phyloP scores from a whole-genome alignment of 2,329 filamentous ascomycete genomes.

The Paramyrothecium roridum region DNA sequence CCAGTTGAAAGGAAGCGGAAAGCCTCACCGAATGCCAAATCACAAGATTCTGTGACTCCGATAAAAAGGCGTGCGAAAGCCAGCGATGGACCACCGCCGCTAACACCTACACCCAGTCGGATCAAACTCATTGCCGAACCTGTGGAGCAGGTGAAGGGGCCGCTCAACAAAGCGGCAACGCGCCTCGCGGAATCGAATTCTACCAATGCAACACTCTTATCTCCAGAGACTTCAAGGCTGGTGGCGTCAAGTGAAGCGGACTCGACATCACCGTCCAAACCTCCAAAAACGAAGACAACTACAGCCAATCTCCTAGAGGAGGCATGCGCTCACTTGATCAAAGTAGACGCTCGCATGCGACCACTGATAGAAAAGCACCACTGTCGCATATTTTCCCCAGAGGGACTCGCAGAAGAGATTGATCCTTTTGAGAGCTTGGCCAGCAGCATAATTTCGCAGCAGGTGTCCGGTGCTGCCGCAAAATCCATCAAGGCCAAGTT shows the following conservation, averaged over 20 bases:
- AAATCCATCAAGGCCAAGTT: slow-evolving; percentile 87
- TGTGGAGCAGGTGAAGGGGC: slow-evolving; percentile 28
- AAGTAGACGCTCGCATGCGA: slow-evolving; percentile 68
- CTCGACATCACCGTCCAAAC: slow-evolving; percentile 44
- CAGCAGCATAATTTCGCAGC: slow-evolving; percentile 91
- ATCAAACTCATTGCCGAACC: slow-evolving; percentile 34
- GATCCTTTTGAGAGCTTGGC: slow-evolving; percentile 84
- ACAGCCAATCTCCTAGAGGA: slow-evolving; percentile 71
- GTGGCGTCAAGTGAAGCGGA: slow-evolving; percentile 47
- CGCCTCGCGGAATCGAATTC: slow-evolving; percentile 61
- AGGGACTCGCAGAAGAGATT: slow-evolving; percentile 77
- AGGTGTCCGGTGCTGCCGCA: slow-evolving; percentile 91
- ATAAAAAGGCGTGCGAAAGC: slow-evolving; percentile 25
- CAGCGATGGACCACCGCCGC: slow-evolving; percentile 26
- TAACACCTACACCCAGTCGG: slow-evolving; percentile 45
- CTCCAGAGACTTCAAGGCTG: slow-evolving; percentile 65
- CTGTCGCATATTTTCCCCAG: slow-evolving; percentile 76
- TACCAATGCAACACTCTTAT: slow-evolving; percentile 70
- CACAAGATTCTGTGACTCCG: slow-evolving; percentile 22
- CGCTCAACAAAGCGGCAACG: slow-evolving; percentile 37
- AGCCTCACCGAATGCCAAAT: slow-evolving; percentile 13
- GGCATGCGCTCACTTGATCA: slow-evolving; percentile 71
- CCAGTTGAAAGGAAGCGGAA: slow-evolving; percentile 31
- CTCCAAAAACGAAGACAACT: slow-evolving; percentile 40
- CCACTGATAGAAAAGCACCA: slow-evolving; percentile 69